Evolutionary conservation across 2,329 filamentous ascomycete genomes (phyloP).

Genomic region (Curvularia eragrostidis): DNA sequence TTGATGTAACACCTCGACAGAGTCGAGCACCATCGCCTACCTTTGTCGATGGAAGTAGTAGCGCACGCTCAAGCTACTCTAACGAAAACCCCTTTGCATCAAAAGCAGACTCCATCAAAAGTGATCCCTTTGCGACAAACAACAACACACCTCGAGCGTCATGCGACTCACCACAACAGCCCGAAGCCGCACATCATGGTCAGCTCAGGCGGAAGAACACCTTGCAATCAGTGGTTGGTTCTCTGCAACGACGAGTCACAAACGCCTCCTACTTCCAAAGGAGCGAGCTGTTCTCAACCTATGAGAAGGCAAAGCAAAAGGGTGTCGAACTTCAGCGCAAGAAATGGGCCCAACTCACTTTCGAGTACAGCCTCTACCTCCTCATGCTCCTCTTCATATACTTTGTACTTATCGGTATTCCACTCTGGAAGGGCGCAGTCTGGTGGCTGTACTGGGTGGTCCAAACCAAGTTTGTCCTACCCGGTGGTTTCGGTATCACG

Average conservation of each 20-base stretch:
- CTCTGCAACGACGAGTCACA: slow-evolving; percentile 25
- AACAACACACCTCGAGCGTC: slow-evolving; percentile 9
- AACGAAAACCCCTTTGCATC: slow-evolving; percentile 24
- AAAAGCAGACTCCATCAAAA: slow-evolving; percentile 16
- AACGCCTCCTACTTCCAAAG: slow-evolving; percentile 24
- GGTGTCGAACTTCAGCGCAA: slow-evolving; percentile 36
- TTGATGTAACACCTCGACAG: slow-evolving; percentile 8
- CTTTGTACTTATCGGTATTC: slow-evolving; percentile 56
- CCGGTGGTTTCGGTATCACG: slow-evolving; percentile 53
- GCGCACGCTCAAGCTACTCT: slow-evolving; percentile 8
- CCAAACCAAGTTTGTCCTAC: slow-evolving; percentile 49
- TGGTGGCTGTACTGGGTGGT: slow-evolving; percentile 19
- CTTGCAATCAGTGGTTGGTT: slow-evolving; percentile 25
- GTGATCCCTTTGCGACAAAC: slow-evolving; percentile 14
- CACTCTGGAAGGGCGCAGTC: slow-evolving; percentile 55
- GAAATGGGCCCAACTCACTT: slow-evolving; percentile 46
- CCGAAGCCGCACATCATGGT: slow-evolving; percentile 15
- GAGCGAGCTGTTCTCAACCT: slow-evolving; percentile 28
- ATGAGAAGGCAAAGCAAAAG: slow-evolving; percentile 35
- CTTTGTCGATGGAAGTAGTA: slow-evolving; percentile 1
- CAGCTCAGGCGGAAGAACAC: slow-evolving; percentile 21
- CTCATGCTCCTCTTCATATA: slow-evolving; percentile 51
- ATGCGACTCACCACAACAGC: slow-evolving; percentile 9
- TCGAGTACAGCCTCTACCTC: slow-evolving; percentile 51
- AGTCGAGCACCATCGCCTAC: slow-evolving; percentile 14